Base-by-base conservation (phyloP, 2,329 filamentous ascomycete species). In the Myriosclerotinia scirpicola region DNA sequence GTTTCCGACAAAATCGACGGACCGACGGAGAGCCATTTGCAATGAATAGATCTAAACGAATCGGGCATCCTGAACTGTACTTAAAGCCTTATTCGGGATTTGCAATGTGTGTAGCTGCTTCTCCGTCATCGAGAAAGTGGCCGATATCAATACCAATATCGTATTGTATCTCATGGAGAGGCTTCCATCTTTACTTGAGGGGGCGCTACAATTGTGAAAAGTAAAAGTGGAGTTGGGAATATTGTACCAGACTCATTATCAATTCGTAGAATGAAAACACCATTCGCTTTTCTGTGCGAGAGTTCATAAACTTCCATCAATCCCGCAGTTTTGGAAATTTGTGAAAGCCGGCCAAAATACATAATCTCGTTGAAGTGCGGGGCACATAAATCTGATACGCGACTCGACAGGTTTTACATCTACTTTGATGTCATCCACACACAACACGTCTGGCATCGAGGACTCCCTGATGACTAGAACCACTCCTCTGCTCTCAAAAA, bases 371-470 rank as follows among this genome's bases (percentile, higher is more conserved):
- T 61, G 44, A 14, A 50, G 34, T 36, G 58, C n/a, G n/a, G 46
- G 44, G 44, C 34, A 50, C 30, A 38, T 50, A 5, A 20, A 26
- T 38, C n/a, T 50, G 14, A 50, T 50, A 44, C 15, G n/a, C 42
- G n/a, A 52, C 40, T n/a, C 22, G 54, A 42, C 54, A 56, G 26
- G 36, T 42, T 61, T 46, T 50, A 26, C 42, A 48, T 44, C 56
- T 17, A 48, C 34, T 50, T 20, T 36, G 14, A 36, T 60, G 58
- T 34, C 44, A 40, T 50, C 58, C 44, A 22, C 30, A 38, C 34
- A 61, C n/a, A 40, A 38, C 46, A 36, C 30, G 22, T 6, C 38
- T 61, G 44, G 26, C 44, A 40, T 50, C 15, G 15, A 50, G 44
- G 30, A 50, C 44, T 61, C 30, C 46, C 44, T 52, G 58, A 40